Evolutionary conservation across 371 early-diverging fungal genomes (phyloP), one percentile per base, ranked within the genome.

Genomic region (Lichtheimia corymbifera): DNA sequence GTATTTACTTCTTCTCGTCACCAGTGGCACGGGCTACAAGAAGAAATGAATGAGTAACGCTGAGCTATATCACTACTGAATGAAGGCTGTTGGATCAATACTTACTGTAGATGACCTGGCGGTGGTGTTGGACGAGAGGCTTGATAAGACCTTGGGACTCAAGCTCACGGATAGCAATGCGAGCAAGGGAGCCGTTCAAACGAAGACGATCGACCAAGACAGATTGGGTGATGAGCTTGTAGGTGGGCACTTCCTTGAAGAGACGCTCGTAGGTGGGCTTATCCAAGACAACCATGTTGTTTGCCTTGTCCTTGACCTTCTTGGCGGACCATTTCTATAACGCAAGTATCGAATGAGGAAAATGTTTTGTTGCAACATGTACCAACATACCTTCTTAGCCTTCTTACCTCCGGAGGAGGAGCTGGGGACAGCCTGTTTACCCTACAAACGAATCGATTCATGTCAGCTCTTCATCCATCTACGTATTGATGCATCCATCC

Each of bases 241-340:
- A 97, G 77, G 97, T 93, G 70, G 97, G 99, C 43, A 95, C 96
- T 84, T 98, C 99, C 93, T 98, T 98, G 88, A 90, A 90, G 59
- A 97, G 87, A 83, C 91, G 92, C 67, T 94, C 95, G 73, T 91
- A 88, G 70, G 93, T 94, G 67, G 88, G 78, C 80, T 93, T 89
- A 81, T 93, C 92, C 68, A 97, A 89, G 82, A 89, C 83, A 67
- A 97, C 96, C 79, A 91, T 83, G 89, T 95, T 94, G 91, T 95
- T 94, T 79, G 93, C 87, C 94, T 94, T 94, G 83, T 95, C 96
- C 94, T 94, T 94, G 70, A 91, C 91, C 87, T 93, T 92, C 70
- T 92, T 93, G 85, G 93, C 93, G 63, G 95, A 95, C 96, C 96
- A 95, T 91, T 95, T 95, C 94, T 61, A 51, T 24, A 55, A 22